phyloP scores from a whole-genome alignment of 345 rosid species.

The Lumnitzera racemosa region DNA sequence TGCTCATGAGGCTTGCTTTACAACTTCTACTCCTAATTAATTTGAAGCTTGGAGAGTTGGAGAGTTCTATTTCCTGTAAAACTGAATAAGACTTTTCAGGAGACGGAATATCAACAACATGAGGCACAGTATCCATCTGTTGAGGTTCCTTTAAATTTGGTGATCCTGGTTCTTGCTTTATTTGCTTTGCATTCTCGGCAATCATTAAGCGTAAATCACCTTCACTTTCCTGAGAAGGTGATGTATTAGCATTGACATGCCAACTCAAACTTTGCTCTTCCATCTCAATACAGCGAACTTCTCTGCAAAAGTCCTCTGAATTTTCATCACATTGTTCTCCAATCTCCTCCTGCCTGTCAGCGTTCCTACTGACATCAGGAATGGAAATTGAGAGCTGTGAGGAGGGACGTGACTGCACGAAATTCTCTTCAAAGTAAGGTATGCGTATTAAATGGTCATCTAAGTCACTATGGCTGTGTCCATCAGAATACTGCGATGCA shows the following conservation, averaged over 20 bases:
- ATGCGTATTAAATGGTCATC: slow-evolving; percentile 52
- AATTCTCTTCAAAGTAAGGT: slow-evolving; percentile 39
- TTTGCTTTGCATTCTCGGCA: slow-evolving; percentile 21
- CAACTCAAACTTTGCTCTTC: slow-evolving; percentile 29
- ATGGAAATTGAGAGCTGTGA: slow-evolving; percentile 20
- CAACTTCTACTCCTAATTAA: slow-evolving; percentile 66
- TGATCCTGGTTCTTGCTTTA: slow-evolving; percentile 20
- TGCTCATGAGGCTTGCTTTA: slow-evolving; percentile 35
- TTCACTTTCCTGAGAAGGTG: slow-evolving; percentile 13
- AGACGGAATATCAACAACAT: slow-evolving; percentile 23
- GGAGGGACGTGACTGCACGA: slow-evolving; percentile 21
- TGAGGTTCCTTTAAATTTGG: slow-evolving; percentile 21
- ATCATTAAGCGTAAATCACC: slow-evolving; percentile 16
- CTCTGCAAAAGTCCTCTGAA: slow-evolving; percentile 41
- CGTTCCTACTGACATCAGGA: slow-evolving; percentile 20
- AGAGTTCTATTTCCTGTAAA: slow-evolving; percentile 29
- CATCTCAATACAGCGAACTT: slow-evolving; percentile 48
- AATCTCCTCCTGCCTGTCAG: slow-evolving; percentile 22
- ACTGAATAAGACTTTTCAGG: slow-evolving; percentile 31
- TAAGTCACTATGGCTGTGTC: slow-evolving; percentile 35
- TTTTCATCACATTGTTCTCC: slow-evolving; percentile 31
- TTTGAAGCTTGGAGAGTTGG: slow-evolving; percentile 28
- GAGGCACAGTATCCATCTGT: slow-evolving; percentile 11
- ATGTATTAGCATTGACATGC: slow-evolving; percentile 17
- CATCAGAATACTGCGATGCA: slow-evolving; percentile 51